Conservation (phyloP, 352 stramenopile genomes). For the Globisporangium rhizosaccharum region DNA sequence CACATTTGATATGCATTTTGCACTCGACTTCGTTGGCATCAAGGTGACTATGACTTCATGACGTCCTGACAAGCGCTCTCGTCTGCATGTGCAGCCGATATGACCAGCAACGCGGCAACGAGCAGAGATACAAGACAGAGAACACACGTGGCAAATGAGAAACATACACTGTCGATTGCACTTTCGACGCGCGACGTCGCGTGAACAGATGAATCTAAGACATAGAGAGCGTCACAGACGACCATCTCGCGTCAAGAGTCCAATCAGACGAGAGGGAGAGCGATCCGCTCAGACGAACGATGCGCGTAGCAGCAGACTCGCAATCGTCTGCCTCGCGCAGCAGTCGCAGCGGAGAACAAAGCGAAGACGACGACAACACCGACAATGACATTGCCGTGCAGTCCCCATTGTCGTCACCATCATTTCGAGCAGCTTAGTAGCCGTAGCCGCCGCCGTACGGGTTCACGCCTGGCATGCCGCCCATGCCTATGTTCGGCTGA, state of each 20-base stretch:
- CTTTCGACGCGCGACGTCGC: background rate
- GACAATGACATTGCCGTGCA: too few species aligned
- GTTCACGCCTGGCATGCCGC: conserved; percentile 26
- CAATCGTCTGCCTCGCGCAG: background rate
- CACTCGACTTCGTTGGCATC: too few species aligned
- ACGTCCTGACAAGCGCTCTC: too few species aligned
- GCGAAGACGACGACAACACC: too few species aligned
- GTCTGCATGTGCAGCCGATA: too few species aligned
- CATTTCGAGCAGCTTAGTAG: conserved; percentile 15
- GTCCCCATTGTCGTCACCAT: background rate
- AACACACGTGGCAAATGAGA: background rate
- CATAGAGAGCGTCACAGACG: background rate
- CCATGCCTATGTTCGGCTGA: conserved; percentile 41
- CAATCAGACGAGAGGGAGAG: too few species aligned
- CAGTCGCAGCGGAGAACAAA: too few species aligned
- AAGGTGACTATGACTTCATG: too few species aligned
- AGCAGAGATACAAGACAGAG: too few species aligned
- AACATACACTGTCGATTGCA: background rate
- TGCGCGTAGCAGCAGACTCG: background rate
- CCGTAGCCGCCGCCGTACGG: conserved; percentile 48
- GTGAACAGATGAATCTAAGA: background rate
- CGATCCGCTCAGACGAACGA: background rate
- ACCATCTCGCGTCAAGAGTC: background rate
- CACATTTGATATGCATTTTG: background rate
- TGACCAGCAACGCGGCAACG: too few species aligned